Percentiles rank a stretch among this genome's conserved stretches.
These are phyloP conservation scores for Lichtheimia ornata DNA, from an alignment of 371 early-diverging fungal genomes.

Conservation along the genomic window DNA sequence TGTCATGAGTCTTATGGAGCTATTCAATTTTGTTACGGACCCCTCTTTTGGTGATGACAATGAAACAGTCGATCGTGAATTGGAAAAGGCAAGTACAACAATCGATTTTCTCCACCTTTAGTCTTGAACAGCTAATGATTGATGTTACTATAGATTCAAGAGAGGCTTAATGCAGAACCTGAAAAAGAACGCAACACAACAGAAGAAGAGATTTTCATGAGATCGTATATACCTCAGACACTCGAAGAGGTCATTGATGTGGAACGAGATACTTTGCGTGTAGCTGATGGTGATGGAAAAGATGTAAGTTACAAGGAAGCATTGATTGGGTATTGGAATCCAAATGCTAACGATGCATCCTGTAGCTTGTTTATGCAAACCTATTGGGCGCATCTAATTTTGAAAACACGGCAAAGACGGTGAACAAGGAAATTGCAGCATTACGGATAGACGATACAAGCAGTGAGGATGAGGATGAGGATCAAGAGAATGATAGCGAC, in stretches of 20 bases:
- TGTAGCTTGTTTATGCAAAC: conserved; percentile 46
- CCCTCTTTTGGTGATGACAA: conserved; percentile 59
- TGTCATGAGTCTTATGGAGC: conserved; percentile 80
- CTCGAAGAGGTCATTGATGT: conserved; percentile 90
- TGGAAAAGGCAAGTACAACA: conserved; percentile 55
- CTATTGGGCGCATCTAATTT: conserved; percentile 32
- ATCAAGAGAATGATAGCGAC: conserved; percentile 34
- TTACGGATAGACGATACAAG: conserved; percentile 16
- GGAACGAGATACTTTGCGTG: conserved; percentile 80
- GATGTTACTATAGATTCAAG: conserved; percentile 31
- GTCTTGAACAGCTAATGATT: not conserved
- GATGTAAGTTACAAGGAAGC: conserved; percentile 44
- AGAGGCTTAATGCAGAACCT: conserved; percentile 34
- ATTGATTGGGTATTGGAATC: no score
- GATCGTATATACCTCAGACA: conserved; percentile 91
- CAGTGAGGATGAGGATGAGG: conserved; percentile 26
- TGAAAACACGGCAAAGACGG: not conserved
- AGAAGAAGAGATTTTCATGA: conserved; percentile 91
- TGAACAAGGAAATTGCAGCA: conserved; percentile 4
- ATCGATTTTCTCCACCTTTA: not conserved
- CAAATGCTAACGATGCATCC: no score
- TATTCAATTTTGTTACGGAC: conserved; percentile 91
- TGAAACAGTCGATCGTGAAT: conserved; percentile 64
- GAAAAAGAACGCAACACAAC: conserved; percentile 45
- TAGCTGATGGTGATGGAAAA: conserved; percentile 73